phyloP scores from a whole-genome alignment of 192 early-diverging fungal genomes.

The Backusella tarrabulga region DNA sequence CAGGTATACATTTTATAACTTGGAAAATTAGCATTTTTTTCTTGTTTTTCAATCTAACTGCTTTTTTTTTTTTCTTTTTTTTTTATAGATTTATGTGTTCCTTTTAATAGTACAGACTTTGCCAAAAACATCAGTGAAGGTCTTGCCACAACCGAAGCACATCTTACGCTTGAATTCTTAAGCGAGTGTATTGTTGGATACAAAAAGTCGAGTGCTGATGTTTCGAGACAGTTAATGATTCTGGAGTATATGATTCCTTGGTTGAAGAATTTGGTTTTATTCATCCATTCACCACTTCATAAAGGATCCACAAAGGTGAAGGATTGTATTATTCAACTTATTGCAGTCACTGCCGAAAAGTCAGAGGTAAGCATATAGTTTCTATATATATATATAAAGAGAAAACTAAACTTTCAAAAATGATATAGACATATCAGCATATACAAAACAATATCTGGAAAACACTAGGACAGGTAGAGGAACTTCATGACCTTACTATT shows the following conservation, averaged over 20 bases:
- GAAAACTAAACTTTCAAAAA: not conserved
- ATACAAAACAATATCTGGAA: slow-evolving; percentile 86
- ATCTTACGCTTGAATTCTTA: slow-evolving; percentile 87
- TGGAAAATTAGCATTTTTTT: too few relatives aligned
- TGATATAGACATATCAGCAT: slow-evolving; percentile 65
- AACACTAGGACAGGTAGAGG: slow-evolving; percentile 68
- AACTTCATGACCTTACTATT: slow-evolving; percentile 70
- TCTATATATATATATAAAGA: not conserved
- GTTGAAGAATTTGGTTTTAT: slow-evolving; percentile 72
- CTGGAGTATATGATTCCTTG: slow-evolving; percentile 89
- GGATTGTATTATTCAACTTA: slow-evolving; percentile 70
- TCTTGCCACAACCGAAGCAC: slow-evolving; percentile 65
- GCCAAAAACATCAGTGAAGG: slow-evolving; percentile 72
- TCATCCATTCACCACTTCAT: slow-evolving; percentile 30
- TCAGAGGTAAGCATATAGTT: slow-evolving; percentile 41
- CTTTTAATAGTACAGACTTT: slow-evolving; percentile 79
- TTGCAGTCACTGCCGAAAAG: slow-evolving; percentile 71
- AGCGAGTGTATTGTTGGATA: slow-evolving; percentile 80
- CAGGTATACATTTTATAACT: slow-evolving; percentile 31
- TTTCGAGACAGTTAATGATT: slow-evolving; percentile 70
- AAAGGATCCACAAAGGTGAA: slow-evolving; percentile 55
- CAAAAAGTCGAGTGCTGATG: slow-evolving; percentile 56
- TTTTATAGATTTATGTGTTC: slow-evolving; percentile 71
- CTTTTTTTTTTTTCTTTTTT: not conserved
- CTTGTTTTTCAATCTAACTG: not conserved